Conservation (phyloP, 306 rosid genomes). For the Trifolium dubium region DNA sequence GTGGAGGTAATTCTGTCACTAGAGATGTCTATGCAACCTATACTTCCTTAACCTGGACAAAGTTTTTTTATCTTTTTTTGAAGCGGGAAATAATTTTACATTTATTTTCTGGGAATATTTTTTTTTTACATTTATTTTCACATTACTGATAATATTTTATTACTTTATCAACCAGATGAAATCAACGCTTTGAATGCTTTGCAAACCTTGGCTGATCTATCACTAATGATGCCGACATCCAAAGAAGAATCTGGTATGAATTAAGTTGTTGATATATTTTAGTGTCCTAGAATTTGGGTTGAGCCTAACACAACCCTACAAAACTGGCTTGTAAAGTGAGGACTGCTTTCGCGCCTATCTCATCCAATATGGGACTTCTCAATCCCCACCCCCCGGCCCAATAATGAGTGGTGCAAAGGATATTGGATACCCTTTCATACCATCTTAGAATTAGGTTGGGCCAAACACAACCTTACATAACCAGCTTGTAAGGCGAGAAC, state of each 20-base stretch:
- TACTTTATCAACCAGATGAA: conserved; percentile 55
- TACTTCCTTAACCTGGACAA: conserved; percentile 13
- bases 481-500: not conserved
- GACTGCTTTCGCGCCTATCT: not conserved
- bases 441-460: not conserved
- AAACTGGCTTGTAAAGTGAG: not conserved
- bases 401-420: not conserved
- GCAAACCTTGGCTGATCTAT: conserved; percentile 83
- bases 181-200: conserved; percentile 75
- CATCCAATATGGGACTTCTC: not conserved
- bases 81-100: too few species aligned
- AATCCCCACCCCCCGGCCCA: not conserved
- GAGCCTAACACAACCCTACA: conserved; percentile 1
- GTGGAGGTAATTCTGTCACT: conserved; percentile 66
- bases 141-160: conserved; percentile 29
- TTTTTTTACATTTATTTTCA: too few species aligned
- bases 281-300: not conserved
- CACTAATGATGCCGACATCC: conserved; percentile 74
- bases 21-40: not conserved
- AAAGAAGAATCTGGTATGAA: conserved; percentile 71
- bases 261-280: conserved; percentile 23
- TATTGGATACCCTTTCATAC: not conserved
- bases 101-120: too few species aligned
- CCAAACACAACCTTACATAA: not conserved
- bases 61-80: too few species aligned